Evolutionary conservation across 1,284 basidiomycete genomes (phyloP).

Genomic region (Melampsora abietis-canadensis): DNA sequence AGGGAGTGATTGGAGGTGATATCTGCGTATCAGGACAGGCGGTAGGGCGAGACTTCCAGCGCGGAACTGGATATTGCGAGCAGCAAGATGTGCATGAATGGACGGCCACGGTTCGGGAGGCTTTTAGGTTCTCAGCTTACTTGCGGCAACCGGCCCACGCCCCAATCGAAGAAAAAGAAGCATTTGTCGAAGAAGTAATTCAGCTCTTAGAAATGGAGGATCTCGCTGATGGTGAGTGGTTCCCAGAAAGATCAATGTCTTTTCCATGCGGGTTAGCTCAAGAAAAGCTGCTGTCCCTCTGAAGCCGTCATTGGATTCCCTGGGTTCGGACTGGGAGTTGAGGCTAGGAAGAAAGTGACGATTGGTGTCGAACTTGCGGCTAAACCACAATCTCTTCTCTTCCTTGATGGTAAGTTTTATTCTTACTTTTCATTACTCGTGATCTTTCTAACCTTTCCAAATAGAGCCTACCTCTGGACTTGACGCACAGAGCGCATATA

Average conservation of each 20-base stretch:
- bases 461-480: slow-evolving; percentile 66
- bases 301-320: slow-evolving; percentile 49
- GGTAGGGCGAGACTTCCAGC: slow-evolving; percentile 56
- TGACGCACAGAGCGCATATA: slow-evolving; percentile 83
- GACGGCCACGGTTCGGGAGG: slow-evolving; percentile 65
- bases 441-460: slow-evolving; percentile 34
- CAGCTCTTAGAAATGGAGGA: slow-evolving; percentile 58
- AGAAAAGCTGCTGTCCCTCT: background rate
- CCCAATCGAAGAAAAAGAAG: slow-evolving; percentile 57
- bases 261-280: background rate
- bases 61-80: slow-evolving; percentile 61
- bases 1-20: slow-evolving; percentile 1
- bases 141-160: slow-evolving; percentile 59
- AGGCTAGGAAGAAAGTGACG: slow-evolving; percentile 61
- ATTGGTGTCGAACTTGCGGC: slow-evolving; percentile 63
- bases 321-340: slow-evolving; percentile 58
- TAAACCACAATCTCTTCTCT: slow-evolving; percentile 45
- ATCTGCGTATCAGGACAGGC: background rate
- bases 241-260: background rate
- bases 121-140: slow-evolving; percentile 61
- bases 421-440: slow-evolving; percentile 47
- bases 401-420: slow-evolving; percentile 54
- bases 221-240: slow-evolving; percentile 58
- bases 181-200: slow-evolving; percentile 59
- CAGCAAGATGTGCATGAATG: slow-evolving; percentile 64